Base-by-base conservation (phyloP, 495 filamentous ascomycete species). In the Hyaloscypha bicolor region DNA sequence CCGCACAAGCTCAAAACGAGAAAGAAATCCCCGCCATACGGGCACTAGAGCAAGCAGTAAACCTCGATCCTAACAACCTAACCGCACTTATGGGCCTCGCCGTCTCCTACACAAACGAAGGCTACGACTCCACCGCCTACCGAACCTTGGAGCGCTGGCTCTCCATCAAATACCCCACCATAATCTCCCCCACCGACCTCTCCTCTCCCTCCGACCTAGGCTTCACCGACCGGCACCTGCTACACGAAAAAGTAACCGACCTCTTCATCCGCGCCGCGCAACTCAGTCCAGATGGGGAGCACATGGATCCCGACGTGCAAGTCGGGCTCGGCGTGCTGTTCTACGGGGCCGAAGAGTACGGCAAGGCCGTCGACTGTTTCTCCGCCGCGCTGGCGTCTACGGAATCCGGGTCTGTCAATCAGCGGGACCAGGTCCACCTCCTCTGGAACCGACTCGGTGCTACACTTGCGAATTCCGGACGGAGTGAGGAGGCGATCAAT, bases 281-380 rank as follows among this genome's bases (percentile, higher is more conserved):
- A 72, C 87, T 97, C 45, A 93, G 91, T 12, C 96, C 95, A 3
- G 72, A 76, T 63, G 72, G 67, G 16, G 86, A 87, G 60, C 89
- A 93, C 70, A 96, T 98, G 91, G 95, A 99, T 75, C 93, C 94
- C 0, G 95, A 99, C 72, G 95, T 99, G 4, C 96, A 98, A 80
- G 95, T 99, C 68, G 95, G 95, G 0, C 85, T 99, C 2, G 95
- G 96, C 45, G 96, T 98, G 22, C 88, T 99, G 39, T 97, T 98
- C 85, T 99, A 99, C 82, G 94, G 94, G 61, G 92, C 89, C 8
- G 95, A 98, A 74, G 93, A 98, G 75, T 97, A 97, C 83, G 93
- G 93, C 71, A 99, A 99, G 78, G 96, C 95, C 0, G 96, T 98
- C 57, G 95, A 99, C 82, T 99, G 96, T 80, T 99, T 99, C 86